These are phyloP conservation scores for Aspergillus thermomutatus DNA, from an alignment of 2,329 filamentous ascomycete genomes.

Conservation along the genomic window DNA sequence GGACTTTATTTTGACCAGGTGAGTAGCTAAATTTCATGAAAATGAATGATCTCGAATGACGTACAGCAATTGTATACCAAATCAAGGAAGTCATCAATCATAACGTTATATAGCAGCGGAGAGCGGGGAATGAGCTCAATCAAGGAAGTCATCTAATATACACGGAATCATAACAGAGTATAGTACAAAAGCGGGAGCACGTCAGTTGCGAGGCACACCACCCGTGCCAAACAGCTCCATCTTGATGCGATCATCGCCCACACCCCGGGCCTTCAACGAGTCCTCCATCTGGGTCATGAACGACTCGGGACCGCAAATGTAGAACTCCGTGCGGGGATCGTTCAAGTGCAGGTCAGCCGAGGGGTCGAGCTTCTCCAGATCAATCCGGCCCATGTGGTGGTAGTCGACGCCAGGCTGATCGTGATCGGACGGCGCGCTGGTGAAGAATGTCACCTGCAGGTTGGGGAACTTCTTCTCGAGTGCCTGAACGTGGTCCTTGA, in stretches of 20 bases:
- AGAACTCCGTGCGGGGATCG: slow-evolving; percentile 61
- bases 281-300: slow-evolving; percentile 65
- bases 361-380: slow-evolving; percentile 54
- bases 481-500: slow-evolving; percentile 51
- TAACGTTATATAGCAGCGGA: not conserved
- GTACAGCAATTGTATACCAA: too few species aligned
- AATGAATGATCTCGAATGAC: too few species aligned
- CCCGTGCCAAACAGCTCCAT: slow-evolving; percentile 68
- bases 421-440: slow-evolving; percentile 47
- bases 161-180: not conserved
- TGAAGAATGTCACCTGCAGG: slow-evolving; percentile 57
- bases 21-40: too few species aligned
- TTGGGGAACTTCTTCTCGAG: slow-evolving; percentile 45
- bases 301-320: slow-evolving; percentile 64
- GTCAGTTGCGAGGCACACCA: slow-evolving; percentile 22
- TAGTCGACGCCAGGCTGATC: slow-evolving; percentile 57
- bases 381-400: slow-evolving; percentile 56
- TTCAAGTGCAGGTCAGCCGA: slow-evolving; percentile 55
- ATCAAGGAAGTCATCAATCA: too few species aligned
- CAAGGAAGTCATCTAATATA: not conserved
- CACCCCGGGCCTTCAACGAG: slow-evolving; percentile 54
- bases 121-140: not conserved
- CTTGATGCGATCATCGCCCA: slow-evolving; percentile 57
- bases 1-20: too few species aligned
- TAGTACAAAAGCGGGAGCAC: not conserved